Percentiles rank a stretch among this genome's conserved stretches.
phyloP scores from a whole-genome alignment of 1,139 yeast genomes.

The Blastobotrys persicus region DNA sequence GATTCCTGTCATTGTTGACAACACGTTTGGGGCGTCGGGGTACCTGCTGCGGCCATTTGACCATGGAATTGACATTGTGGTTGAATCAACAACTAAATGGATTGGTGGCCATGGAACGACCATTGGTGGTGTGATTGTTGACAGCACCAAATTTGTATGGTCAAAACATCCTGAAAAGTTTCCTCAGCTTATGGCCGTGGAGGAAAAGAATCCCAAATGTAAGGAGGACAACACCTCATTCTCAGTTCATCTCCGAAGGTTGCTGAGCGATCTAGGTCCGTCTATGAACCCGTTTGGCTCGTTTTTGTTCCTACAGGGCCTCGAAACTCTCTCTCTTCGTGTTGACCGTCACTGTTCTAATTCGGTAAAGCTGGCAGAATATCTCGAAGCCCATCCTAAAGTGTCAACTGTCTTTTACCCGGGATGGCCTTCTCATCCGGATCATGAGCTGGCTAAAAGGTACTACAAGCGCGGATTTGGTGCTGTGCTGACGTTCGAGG shows the following conservation, averaged over 20 bases:
- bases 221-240: conserved; percentile 78
- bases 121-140: conserved; percentile 87
- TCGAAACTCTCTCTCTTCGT: conserved; percentile 89
- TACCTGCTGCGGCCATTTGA: conserved; percentile 79
- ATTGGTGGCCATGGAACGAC: conserved; percentile 98
- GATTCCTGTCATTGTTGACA: conserved; percentile 89
- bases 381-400: conserved; percentile 66
- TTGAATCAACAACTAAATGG: conserved; percentile 96
- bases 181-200: conserved; percentile 94
- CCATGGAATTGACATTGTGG: conserved; percentile 82
- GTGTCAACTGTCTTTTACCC: conserved; percentile 90
- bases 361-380: conserved; percentile 76
- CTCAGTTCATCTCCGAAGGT: conserved; percentile 75
- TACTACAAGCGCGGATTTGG: conserved; percentile 78
- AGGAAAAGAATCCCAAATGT: conserved; percentile 79
- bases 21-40: conserved; percentile 98
- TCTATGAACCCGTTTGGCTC: conserved; percentile 84
- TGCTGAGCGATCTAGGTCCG: conserved; percentile 91
- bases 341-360: conserved; percentile 88
- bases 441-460: conserved; percentile 78
- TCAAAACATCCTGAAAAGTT: conserved; percentile 72
- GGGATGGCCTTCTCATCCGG: conserved; percentile 79
- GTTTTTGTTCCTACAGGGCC: conserved; percentile 82
- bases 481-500: conserved; percentile 86
- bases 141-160: conserved; percentile 92